Evolutionary conservation across 805 yeast species (phyloP).

Genomic region (Metschnikowia koreensis): DNA sequence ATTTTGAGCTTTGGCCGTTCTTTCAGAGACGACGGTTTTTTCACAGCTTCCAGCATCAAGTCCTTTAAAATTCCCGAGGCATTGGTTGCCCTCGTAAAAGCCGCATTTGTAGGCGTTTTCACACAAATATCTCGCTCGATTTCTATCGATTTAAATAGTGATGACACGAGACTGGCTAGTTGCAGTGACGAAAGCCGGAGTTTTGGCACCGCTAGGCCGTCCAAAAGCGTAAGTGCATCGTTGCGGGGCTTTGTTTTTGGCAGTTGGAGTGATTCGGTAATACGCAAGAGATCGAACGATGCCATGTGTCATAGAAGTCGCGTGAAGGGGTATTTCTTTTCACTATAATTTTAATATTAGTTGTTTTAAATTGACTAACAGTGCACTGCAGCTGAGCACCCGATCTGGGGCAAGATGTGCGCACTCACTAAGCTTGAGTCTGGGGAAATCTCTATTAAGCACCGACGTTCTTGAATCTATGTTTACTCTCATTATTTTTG

Average conservation of each 20-base stretch:
- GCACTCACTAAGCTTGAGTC: neutral
- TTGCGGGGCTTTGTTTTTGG: constrained; percentile 14
- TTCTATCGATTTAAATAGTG: constrained; percentile 28
- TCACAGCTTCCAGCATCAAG: constrained; percentile 18
- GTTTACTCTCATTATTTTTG: no score
- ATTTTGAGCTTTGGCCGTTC: constrained; percentile 22
- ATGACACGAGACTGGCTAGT: constrained; percentile 23
- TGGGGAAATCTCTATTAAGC: no score
- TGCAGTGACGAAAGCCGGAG: constrained; percentile 21
- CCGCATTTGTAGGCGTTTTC: constrained; percentile 24
- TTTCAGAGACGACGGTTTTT: constrained; percentile 10
- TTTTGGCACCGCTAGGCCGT: constrained; percentile 14
- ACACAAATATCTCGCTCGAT: constrained; percentile 35
- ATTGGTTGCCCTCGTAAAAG: constrained; percentile 28
- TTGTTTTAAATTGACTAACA: neutral
- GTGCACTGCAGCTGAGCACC: neutral
- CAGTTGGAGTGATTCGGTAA: constrained; percentile 15
- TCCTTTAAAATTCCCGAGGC: constrained; percentile 33
- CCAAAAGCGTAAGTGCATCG: constrained; percentile 16
- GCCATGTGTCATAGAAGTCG: constrained; percentile 11
- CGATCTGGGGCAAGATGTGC: neutral
- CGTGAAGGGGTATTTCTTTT: neutral
- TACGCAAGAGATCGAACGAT: constrained; percentile 14
- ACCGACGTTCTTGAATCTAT: no score
- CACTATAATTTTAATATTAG: neutral